A percentile compares a stretch with the other conserved stretches of the same genome.
phyloP scores from a whole-genome alignment of 805 yeast species.

The Lachancea sp. region DNA sequence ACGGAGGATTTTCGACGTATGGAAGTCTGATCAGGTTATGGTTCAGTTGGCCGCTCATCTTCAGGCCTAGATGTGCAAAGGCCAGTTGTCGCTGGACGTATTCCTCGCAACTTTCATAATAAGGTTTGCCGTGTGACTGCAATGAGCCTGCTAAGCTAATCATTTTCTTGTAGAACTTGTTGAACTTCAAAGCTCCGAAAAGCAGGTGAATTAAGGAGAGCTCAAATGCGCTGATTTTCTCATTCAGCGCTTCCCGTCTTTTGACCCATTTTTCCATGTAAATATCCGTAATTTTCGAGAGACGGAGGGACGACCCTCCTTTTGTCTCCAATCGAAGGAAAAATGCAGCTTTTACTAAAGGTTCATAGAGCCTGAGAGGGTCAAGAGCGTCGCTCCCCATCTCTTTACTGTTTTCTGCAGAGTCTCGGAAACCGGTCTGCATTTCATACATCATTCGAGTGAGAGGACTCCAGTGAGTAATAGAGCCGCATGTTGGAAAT shows the following conservation, averaged over 20 bases:
- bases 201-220: slow-evolving; percentile 18
- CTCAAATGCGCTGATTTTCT: slow-evolving; percentile 21
- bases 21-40: neutral
- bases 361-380: slow-evolving; percentile 24
- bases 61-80: neutral
- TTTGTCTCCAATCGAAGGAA: slow-evolving; percentile 32
- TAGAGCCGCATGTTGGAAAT: slow-evolving; percentile 4
- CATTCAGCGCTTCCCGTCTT: neutral
- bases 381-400: slow-evolving; percentile 11
- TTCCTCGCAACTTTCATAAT: neutral
- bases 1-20: too few species aligned
- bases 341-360: slow-evolving; percentile 32
- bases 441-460: slow-evolving; percentile 17
- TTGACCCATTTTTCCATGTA: slow-evolving; percentile 31
- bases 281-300: slow-evolving; percentile 28
- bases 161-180: slow-evolving; percentile 21
- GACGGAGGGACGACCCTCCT: slow-evolving; percentile 28
- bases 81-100: neutral
- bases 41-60: neutral
- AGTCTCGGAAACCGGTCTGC: neutral
- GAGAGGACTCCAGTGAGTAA: slow-evolving; percentile 20
- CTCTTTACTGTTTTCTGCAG: neutral
- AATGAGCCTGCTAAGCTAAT: slow-evolving; percentile 11
- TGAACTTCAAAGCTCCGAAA: slow-evolving; percentile 23
- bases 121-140: neutral